Base-by-base conservation (phyloP, 495 filamentous ascomycete species). In the Penicillium canariense region DNA sequence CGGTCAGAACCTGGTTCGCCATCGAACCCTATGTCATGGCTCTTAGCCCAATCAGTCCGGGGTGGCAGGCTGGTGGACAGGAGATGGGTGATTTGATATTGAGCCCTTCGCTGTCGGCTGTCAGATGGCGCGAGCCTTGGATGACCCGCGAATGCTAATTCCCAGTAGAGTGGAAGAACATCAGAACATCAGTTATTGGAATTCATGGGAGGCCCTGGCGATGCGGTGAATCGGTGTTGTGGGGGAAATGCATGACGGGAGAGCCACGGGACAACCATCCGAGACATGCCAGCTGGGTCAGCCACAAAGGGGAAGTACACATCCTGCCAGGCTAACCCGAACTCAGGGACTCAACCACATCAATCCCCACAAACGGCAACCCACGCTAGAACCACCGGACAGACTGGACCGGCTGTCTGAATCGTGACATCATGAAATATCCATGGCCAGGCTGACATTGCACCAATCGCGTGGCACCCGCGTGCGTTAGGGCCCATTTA, bases 401-500 rank as follows among this genome's bases (percentile, higher is more conserved):
- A 48, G 9, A 22, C 22, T 18, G 34, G 51, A 42, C 10, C 3
- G 12, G 20, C 25, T 42, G 20, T 22, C 38, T 23, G 20, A 23
- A 23, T 25, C 18, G 55, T 58, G 56, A 58, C 56, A 58, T 54
- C 56, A 58, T 52, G 42, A 48, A 25, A 56, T 39, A 39, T 5
- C 20, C 35, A 10, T 58, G 11, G 27, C 28, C 39, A 32, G 40
- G 26, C 31, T 49, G 50, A 27, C 48, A 55, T 60, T 42, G 56
- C 40, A 47, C 51, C 51, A 59, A 59, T 59, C 30, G 52, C 43
- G 11, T 22, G 4, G 54, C 31, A 32, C 28, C 18, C 11, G 10
- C 44, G 11, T 23, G 42, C 55, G n/a, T 45, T 50, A 53, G 31
- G 54, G n/a, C 36, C 39, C 22, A 22, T 42, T 44, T 14, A 14